Base-by-base conservation (phyloP, 345 rosid genomes). In the Citrus glauca region DNA sequence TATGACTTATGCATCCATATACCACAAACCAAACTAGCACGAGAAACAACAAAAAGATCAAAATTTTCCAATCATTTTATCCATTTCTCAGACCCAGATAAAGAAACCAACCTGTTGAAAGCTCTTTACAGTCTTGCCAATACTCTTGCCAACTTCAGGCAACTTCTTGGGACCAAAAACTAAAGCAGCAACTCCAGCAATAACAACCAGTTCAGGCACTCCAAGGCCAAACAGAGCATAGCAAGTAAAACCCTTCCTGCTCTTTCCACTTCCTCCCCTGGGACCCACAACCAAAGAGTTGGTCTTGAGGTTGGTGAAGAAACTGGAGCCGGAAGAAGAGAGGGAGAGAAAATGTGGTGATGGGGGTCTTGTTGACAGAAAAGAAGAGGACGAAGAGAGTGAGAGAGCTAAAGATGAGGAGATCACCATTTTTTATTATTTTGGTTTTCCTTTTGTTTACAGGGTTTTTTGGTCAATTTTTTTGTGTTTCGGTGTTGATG, bases 121-220 rank as follows among this genome's bases (percentile, higher is more conserved):
- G 84, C 99, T 92, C 79, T 88, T 95, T 83, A 95, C 91, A 32
- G 99, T 95, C 78, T 95, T 95, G 20, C 99, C 99, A 81, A 95
- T 91, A 81, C 93, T 92, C 85, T 70, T 95, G 45, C 99, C 98
- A 9, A 95, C 92, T 88, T 95, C 97, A 57, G 99, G 99, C 86
- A 95, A 87, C 71, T 95, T 86, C 86, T 93, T 95, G 77, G 99
- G 99, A 69, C 99, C 99, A 80, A 95, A 95, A 76, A 95, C 89
- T 73, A 95, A 78, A 53, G 98, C 94, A 83, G 92, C 92, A 57
- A 95, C 97, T 19, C 98, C 99, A 75, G 93, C 99, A 82, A 95
- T 95, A 75, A 95, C 99, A 64, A 89, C 98, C 33, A 95, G 91
- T 84, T 95, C 99, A 45, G 98, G 98, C 37, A 95, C 97, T 55